Percentiles rank a stretch among this genome's conserved stretches.
Conservation (phyloP, 1,284 basidiomycete species). For the Exobasidium cylindrosporum region DNA sequence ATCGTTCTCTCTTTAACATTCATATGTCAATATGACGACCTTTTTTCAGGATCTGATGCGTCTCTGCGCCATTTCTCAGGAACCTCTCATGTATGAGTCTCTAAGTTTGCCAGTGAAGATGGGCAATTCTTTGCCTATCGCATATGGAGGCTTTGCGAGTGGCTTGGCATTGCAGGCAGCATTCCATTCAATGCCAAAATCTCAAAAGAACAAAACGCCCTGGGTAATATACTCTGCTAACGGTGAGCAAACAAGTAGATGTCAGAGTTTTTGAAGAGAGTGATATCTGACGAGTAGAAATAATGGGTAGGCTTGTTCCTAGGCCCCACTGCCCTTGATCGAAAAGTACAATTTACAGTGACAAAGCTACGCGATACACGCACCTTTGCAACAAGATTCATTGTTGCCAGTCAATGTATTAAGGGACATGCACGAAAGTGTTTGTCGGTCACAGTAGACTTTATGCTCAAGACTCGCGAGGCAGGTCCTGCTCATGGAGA, state of each 20-base stretch:
- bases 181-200: slow-evolving; percentile 28
- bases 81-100: slow-evolving; percentile 23
- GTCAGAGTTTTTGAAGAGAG: too few relatives aligned
- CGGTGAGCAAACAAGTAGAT: too few relatives aligned
- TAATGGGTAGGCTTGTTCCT: slow-evolving; percentile 38
- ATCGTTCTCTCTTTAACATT: too few relatives aligned
- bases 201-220: slow-evolving; percentile 15
- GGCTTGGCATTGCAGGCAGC: slow-evolving; percentile 31
- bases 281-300: too few relatives aligned
- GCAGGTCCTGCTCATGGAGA: neutral
- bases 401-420: slow-evolving; percentile 26
- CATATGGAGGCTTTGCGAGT: slow-evolving; percentile 41
- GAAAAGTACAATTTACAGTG: slow-evolving; percentile 34
- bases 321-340: slow-evolving; percentile 31
- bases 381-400: slow-evolving; percentile 37
- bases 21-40: too few relatives aligned
- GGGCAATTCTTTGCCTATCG: slow-evolving; percentile 43
- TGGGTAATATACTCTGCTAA: slow-evolving; percentile 33
- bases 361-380: slow-evolving; percentile 34
- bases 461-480: neutral
- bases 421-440: too few relatives aligned
- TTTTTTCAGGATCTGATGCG: too few relatives aligned
- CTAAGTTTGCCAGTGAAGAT: too few relatives aligned
- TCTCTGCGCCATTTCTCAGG: too few relatives aligned
- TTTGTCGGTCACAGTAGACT: neutral